A percentile compares a stretch with the other conserved stretches of the same genome.
These are phyloP conservation scores for Diutina siamensis DNA, from an alignment of 1,139 yeast genomes.

Conservation along the genomic window DNA sequence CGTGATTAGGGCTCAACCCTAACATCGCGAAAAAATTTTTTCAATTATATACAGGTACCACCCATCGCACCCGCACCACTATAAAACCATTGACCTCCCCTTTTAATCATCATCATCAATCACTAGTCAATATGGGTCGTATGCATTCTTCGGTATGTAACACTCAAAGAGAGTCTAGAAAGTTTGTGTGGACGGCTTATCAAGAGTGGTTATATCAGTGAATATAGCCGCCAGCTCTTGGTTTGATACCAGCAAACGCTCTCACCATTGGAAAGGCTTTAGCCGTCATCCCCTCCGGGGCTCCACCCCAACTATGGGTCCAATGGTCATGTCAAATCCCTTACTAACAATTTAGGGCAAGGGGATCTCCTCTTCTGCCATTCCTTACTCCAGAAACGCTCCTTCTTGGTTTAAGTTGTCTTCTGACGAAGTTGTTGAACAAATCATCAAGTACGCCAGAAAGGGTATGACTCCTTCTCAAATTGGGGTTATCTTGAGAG, in stretches of 20 bases:
- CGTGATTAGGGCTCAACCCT: background rate
- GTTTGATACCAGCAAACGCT: constrained; percentile 15
- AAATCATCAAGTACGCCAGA: constrained; percentile 98
- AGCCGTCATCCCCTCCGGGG: too few relatives aligned
- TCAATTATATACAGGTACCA: background rate
- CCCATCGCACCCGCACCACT: background rate
- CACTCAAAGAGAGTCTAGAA: constrained; percentile 8
- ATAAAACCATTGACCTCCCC: background rate
- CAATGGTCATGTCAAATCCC: too few relatives aligned
- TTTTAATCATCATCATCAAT: background rate
- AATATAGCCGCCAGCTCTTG: constrained; percentile 17
- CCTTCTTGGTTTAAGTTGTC: constrained; percentile 99
- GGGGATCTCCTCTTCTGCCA: constrained; percentile 98
- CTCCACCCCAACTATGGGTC: too few relatives aligned
- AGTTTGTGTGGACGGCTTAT: constrained; percentile 18
- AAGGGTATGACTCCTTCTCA: constrained; percentile 99
- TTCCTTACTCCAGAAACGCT: constrained; percentile 98
- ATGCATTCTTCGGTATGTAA: constrained; percentile 69
- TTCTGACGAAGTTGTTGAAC: constrained; percentile 93
- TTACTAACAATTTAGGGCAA: constrained; percentile 64
- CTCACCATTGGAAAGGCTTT: background rate
- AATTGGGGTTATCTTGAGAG: constrained; percentile 98
- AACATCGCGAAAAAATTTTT: background rate
- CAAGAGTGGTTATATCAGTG: constrained; percentile 18
- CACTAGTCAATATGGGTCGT: constrained; percentile 49